Evolutionary conservation across 2,329 filamentous ascomycete genomes (phyloP).

Genomic region (Cryphonectria parasitica): DNA sequence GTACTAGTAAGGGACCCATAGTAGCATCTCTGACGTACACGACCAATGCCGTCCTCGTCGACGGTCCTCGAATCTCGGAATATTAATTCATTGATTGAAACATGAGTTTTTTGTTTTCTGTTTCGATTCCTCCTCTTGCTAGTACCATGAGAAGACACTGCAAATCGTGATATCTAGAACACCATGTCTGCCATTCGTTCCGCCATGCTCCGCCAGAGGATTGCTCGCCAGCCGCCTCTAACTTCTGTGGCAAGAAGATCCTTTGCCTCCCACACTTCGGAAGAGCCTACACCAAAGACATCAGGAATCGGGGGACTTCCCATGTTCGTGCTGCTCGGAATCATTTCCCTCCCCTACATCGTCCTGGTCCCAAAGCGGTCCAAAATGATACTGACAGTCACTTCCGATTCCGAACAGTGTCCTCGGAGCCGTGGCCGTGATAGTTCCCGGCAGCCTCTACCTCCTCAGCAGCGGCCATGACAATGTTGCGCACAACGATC

Average conservation of each 20-base stretch:
- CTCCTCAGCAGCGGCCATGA: conserved; percentile 12
- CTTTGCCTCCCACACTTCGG: neutral
- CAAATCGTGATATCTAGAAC: neutral
- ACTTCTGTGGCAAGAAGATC: conserved; percentile 3
- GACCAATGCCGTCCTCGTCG: neutral
- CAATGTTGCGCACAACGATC: conserved; percentile 21
- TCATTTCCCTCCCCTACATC: no score
- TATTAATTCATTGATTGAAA: neutral
- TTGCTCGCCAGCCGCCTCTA: conserved; percentile 11
- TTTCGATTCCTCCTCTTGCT: neutral
- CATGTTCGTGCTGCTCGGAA: neutral
- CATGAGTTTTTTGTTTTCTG: no score
- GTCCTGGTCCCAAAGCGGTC: neutral
- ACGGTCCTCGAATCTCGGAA: neutral
- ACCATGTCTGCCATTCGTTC: conserved; percentile 15
- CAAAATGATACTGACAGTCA: neutral
- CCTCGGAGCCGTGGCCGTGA: conserved; percentile 12
- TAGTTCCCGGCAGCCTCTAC: conserved; percentile 17
- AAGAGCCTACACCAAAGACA: neutral
- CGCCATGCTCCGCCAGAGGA: neutral
- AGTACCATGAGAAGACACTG: neutral
- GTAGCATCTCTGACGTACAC: conserved; percentile 9
- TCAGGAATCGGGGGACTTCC: conserved; percentile 7
- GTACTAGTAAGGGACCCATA: neutral
- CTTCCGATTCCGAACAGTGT: neutral